Evolutionary conservation across 345 rosid species (phyloP).

Genomic region (Arabis alpina): DNA sequence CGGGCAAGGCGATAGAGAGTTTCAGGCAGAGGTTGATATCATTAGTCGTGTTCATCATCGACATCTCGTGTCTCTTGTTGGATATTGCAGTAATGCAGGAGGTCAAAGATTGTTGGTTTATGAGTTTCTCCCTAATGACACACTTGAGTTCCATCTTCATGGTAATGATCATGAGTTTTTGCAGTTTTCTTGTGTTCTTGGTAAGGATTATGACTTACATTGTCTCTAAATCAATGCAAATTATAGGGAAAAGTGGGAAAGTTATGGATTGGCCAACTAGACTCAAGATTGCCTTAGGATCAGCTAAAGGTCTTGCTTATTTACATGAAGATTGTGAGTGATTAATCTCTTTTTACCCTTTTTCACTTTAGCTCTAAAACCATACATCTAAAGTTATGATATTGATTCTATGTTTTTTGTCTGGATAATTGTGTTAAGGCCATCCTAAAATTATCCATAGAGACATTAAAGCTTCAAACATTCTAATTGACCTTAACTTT

Average conservation of each 20-base stretch:
- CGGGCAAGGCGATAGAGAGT: slow-evolving; percentile 80
- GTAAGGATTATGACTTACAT: background rate
- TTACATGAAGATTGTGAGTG: slow-evolving; percentile 94
- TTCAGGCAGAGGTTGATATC: slow-evolving; percentile 87
- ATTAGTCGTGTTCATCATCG: slow-evolving; percentile 93
- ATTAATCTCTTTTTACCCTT: background rate
- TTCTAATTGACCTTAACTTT: slow-evolving; percentile 68
- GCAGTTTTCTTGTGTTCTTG: slow-evolving; percentile 11
- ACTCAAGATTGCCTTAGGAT: slow-evolving; percentile 81
- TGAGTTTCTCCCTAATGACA: slow-evolving; percentile 74
- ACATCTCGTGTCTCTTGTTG: slow-evolving; percentile 85
- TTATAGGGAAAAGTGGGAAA: slow-evolving; percentile 48
- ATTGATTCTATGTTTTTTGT: background rate
- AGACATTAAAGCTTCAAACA: slow-evolving; percentile 86
- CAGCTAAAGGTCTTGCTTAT: slow-evolving; percentile 93
- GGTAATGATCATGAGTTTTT: slow-evolving; percentile 43
- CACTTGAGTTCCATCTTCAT: slow-evolving; percentile 77
- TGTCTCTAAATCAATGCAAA: background rate
- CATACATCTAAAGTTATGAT: background rate
- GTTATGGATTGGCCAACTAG: slow-evolving; percentile 80
- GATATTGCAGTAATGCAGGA: slow-evolving; percentile 61
- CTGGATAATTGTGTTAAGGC: slow-evolving; percentile 48
- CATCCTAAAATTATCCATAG: slow-evolving; percentile 90
- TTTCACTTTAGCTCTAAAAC: slow-evolving; percentile 4
- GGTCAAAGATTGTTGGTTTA: slow-evolving; percentile 65